Evolutionary conservation across 768 basidiomycete species (phyloP), one percentile per base, ranked within the genome.

Genomic region (Thelephora aurantiotincta): DNA sequence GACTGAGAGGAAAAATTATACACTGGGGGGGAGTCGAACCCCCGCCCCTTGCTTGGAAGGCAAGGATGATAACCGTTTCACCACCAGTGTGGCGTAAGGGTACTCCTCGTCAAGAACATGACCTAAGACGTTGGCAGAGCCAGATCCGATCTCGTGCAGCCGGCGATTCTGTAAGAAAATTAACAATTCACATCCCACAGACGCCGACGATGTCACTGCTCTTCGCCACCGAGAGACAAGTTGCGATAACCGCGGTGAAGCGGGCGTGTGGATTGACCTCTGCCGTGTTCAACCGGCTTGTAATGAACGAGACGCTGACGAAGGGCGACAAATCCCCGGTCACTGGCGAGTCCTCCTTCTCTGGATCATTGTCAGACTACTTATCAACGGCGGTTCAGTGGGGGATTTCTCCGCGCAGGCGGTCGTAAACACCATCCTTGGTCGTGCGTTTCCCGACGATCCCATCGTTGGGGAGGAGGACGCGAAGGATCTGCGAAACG

Each of bases 401-500:
- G 96, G 85, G 34, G 96, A 98, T 64, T 92, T 82, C 62, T 76
- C 93, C 3, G 88, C 93, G 0, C 96, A 99, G 59, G 89, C 93
- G 0, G 77, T 98, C 36, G 80, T 99, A 56, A 84, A 83, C 50
- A 71, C 81, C 6, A 82, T 97, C 58, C 74, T 99, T 33, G 60
- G 64, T 13, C 67, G 68, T 11, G 78, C 81, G 0, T 98, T 96
- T 64, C 94, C 93, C 0, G 55, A 70, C 0, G 92, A 97, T 63
- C 75, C 75, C 7, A 88, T 98, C 58, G 82, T 98, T 35, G 96
- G 93, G 30, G 96, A 99, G 63, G 94, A 99, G 63, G 90, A 96
- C 60, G 82, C 94, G 0, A 68, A 76, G 0, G 87, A 90, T 46
- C 64, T 98, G 16, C 75, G 84, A 6, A 60, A 57, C 1, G 73